Conservation (phyloP, 495 filamentous ascomycete species). For the Tuber indicum region DNA sequence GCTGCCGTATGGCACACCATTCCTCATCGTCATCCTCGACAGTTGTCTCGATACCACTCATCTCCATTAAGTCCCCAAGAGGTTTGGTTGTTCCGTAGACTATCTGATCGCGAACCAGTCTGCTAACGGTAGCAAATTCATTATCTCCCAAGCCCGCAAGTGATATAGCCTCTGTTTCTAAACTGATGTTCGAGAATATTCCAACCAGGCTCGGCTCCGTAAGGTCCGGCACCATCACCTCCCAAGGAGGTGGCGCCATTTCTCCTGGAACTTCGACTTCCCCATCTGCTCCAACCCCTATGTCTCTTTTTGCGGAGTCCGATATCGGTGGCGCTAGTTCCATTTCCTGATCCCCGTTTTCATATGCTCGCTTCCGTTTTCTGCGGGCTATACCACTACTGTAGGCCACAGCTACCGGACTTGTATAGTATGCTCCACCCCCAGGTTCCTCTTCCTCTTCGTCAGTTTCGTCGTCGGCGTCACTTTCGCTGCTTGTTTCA, state of each 20-base stretch:
- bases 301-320: constrained; percentile 27
- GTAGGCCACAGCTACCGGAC: constrained; percentile 25
- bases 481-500: constrained; percentile 35
- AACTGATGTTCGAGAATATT: constrained; percentile 31
- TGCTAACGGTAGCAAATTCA: constrained; percentile 37
- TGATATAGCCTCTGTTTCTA: constrained; percentile 33
- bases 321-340: neutral
- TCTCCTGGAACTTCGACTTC: constrained; percentile 27
- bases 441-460: constrained; percentile 31
- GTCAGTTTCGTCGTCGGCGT: constrained; percentile 40
- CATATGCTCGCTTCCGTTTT: constrained; percentile 36
- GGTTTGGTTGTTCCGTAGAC: constrained; percentile 31
- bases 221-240: constrained; percentile 38
- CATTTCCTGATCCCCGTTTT: constrained; percentile 26
- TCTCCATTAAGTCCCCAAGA: constrained; percentile 19
- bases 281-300: constrained; percentile 20
- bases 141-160: constrained; percentile 24
- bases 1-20: constrained; percentile 23
- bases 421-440: constrained; percentile 27
- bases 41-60: constrained; percentile 22
- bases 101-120: constrained; percentile 34
- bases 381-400: constrained; percentile 10
- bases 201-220: constrained; percentile 34
- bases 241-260: constrained; percentile 38
- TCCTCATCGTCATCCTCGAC: constrained; percentile 36